Percentiles rank a stretch among this genome's conserved stretches.
These are phyloP conservation scores for Leccinum broughii DNA, from an alignment of 768 basidiomycete species.

Conservation along the genomic window DNA sequence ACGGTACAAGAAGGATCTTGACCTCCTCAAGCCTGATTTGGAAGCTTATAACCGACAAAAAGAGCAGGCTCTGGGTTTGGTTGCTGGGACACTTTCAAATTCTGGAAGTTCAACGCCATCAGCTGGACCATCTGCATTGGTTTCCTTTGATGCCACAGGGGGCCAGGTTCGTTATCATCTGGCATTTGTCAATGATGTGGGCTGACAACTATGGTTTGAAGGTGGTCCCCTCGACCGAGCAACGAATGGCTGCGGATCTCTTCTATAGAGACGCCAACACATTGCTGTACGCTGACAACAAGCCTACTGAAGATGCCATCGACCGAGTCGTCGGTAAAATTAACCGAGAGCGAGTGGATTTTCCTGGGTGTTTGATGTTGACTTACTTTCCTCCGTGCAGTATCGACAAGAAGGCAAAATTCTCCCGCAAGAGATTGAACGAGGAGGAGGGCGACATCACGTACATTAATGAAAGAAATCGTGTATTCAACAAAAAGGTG, in stretches of 20 bases:
- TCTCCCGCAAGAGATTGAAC: slow-evolving; percentile 85
- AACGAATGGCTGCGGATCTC: slow-evolving; percentile 71
- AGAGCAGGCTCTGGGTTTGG: slow-evolving; percentile 75
- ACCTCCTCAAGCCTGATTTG: slow-evolving; percentile 84
- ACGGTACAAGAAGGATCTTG: slow-evolving; percentile 90
- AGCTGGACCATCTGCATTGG: slow-evolving; percentile 37
- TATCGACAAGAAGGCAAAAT: slow-evolving; percentile 86
- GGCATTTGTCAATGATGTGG: not conserved
- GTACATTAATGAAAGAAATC: slow-evolving; percentile 98
- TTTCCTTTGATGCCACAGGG: slow-evolving; percentile 54
- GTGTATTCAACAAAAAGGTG: slow-evolving; percentile 98
- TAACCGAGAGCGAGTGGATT: slow-evolving; percentile 78
- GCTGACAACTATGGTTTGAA: slow-evolving; percentile 27
- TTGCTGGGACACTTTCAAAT: slow-evolving; percentile 61
- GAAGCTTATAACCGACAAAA: slow-evolving; percentile 88
- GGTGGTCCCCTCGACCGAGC: slow-evolving; percentile 56
- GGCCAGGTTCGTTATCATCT: slow-evolving; percentile 37
- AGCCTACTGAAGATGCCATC: slow-evolving; percentile 93
- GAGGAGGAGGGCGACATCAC: slow-evolving; percentile 96
- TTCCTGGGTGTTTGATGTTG: not conserved
- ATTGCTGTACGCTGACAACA: slow-evolving; percentile 91
- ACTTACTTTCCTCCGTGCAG: slow-evolving; percentile 38
- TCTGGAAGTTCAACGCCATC: slow-evolving; percentile 34
- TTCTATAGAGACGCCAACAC: slow-evolving; percentile 94
- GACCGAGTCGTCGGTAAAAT: slow-evolving; percentile 90